phyloP scores from a whole-genome alignment of 179 eudicot species.

The Amaranthus tricolor region DNA sequence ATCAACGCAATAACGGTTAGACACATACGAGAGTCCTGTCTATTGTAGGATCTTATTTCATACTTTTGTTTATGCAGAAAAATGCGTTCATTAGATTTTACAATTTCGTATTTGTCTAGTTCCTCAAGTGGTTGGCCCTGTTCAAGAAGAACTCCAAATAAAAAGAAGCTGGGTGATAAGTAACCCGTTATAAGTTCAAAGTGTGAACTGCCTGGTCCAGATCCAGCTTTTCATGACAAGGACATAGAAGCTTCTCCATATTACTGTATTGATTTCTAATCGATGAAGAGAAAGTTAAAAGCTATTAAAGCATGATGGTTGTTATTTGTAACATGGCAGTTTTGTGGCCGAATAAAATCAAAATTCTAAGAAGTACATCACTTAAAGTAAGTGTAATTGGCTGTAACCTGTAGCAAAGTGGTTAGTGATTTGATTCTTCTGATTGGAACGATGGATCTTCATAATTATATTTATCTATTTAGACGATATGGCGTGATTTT shows the following conservation, averaged over 20 bases:
- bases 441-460: background rate
- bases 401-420: background rate
- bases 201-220: background rate
- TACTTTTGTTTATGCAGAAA: background rate
- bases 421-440: background rate
- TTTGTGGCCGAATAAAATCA: background rate
- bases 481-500: background rate
- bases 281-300: background rate
- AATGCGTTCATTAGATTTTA: background rate
- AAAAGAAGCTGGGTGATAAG: background rate
- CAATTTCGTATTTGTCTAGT: background rate
- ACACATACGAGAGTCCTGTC: background rate
- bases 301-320: background rate
- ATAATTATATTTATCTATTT: background rate
- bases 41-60: background rate
- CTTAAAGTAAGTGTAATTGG: background rate
- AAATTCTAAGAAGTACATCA: background rate
- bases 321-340: background rate
- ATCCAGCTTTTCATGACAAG: background rate
- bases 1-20: background rate
- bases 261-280: background rate
- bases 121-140: constrained; percentile 4
- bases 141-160: background rate
- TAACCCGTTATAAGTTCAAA: background rate
- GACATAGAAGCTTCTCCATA: background rate